Evolutionary conservation across 2,329 filamentous ascomycete species (phyloP), one percentile per base, ranked within the genome.

Genomic region (Pseudogymnoascus sp.): DNA sequence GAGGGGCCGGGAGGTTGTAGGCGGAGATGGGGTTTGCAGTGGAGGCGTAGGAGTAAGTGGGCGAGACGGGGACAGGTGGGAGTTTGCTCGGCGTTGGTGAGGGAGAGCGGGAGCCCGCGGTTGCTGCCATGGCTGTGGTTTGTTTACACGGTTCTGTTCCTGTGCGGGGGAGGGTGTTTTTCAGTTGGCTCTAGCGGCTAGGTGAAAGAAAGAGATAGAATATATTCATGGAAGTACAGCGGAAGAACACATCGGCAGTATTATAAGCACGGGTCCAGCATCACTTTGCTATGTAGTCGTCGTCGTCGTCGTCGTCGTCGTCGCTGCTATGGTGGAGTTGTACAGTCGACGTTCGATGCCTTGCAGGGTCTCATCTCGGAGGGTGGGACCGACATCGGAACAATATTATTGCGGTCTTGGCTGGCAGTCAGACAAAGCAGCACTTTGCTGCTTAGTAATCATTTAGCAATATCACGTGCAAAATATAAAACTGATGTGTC

Each of bases 1-100:
- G 83, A 6, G 55, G 55, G 2, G 80, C 74, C 1, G 83, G 82
- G 5, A 86, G 75, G 69, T 77, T 80, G 72, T 80, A 84, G 28
- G 79, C 73, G 5, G 82, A 82, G 26, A 84, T 71, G 5, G 79
- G 82, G 66, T 83, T 82, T 33, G 82, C 76, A 15, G 83, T 86
- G 38, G 82, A 84, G 61, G 83, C 81, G 69, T 84, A 78, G 12
- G 83, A 85, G 70, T 81, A 84, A 21, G 82, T 79, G 37, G 83
- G 83, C 15, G 82, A 85, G n/a, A 73, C 73, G 5, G 83, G 83
- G n/a, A 85, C 75, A 1, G 81, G 79, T 15, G 82, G 82, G 0
- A 84, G 74, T 64, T 80, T 76, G n/a, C 79, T 81, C 8, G 76
- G 79, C 33, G 79, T 75, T 33, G 81, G 81, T 23, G 80, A 79